These are phyloP conservation scores for Botrytis fragariae DNA, from an alignment of 2,329 filamentous ascomycete genomes.

Conservation along the genomic window DNA sequence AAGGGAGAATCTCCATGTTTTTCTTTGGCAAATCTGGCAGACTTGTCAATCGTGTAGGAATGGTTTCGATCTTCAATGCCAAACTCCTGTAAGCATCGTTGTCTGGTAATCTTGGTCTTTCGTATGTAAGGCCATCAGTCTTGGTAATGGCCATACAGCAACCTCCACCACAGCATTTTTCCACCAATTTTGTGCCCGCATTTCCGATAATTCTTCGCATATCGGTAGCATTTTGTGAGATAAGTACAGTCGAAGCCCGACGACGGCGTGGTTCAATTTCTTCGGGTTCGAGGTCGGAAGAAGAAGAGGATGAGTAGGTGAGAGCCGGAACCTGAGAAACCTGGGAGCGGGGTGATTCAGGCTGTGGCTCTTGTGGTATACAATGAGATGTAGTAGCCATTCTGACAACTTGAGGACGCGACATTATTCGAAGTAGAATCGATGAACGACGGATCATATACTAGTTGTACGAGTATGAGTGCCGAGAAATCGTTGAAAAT, in stretches of 20 bases:
- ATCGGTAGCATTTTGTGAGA: slow-evolving; percentile 61
- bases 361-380: slow-evolving; percentile 33
- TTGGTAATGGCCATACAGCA: slow-evolving; percentile 55
- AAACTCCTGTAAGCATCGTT: slow-evolving; percentile 83
- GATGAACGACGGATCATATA: slow-evolving; percentile 18
- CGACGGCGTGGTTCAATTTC: slow-evolving; percentile 49
- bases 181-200: slow-evolving; percentile 59
- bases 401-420: slow-evolving; percentile 31
- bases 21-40: slow-evolving; percentile 71
- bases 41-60: slow-evolving; percentile 71
- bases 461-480: background rate
- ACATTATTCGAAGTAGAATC: slow-evolving; percentile 28
- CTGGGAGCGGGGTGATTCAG: slow-evolving; percentile 31
- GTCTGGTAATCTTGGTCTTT: slow-evolving; percentile 61
- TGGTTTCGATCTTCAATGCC: slow-evolving; percentile 69
- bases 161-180: slow-evolving; percentile 62
- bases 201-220: slow-evolving; percentile 64
- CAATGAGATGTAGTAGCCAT: slow-evolving; percentile 37
- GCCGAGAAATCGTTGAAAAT: background rate
- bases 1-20: slow-evolving; percentile 66
- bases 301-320: slow-evolving; percentile 61
- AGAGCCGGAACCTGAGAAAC: slow-evolving; percentile 59
- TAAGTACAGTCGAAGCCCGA: slow-evolving; percentile 67
- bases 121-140: slow-evolving; percentile 50
- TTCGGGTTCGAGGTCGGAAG: slow-evolving; percentile 48